Conservation (phyloP, 345 rosid genomes). For the Crucihimalaya himalaica region DNA sequence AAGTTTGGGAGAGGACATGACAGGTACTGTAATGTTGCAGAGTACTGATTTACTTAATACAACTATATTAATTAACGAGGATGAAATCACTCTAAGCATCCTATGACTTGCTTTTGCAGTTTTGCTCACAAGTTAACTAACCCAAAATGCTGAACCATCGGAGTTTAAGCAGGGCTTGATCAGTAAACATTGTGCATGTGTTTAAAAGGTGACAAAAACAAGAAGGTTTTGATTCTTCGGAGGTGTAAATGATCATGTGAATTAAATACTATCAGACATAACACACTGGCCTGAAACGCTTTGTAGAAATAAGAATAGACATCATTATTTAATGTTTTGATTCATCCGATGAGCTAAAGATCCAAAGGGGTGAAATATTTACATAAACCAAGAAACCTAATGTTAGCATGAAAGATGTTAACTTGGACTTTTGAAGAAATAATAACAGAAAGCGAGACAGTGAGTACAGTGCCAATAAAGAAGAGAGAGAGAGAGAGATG, state of each 20-base stretch:
- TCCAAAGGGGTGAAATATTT: slow-evolving; percentile 20
- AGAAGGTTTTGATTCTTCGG: slow-evolving; percentile 6
- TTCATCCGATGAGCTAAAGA: slow-evolving; percentile 29
- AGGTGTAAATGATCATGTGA: slow-evolving; percentile 22
- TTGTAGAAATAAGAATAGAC: slow-evolving; percentile 18
- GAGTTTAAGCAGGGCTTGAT: background rate
- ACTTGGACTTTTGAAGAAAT: slow-evolving; percentile 22
- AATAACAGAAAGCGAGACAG: slow-evolving; percentile 28
- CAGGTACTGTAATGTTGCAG: slow-evolving; percentile 2
- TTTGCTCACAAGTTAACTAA: slow-evolving; percentile 10
- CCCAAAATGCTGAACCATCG: background rate
- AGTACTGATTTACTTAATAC: background rate
- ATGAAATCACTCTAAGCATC: background rate
- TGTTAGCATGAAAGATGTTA: slow-evolving; percentile 8
- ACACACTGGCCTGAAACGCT: slow-evolving; percentile 20
- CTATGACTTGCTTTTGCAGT: slow-evolving; percentile 12
- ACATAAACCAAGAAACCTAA: slow-evolving; percentile 31
- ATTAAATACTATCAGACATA: slow-evolving; percentile 15
- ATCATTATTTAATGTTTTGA: slow-evolving; percentile 22
- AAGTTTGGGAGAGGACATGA: background rate
- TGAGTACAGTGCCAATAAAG: slow-evolving; percentile 30
- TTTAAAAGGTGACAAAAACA: background rate
- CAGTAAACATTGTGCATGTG: slow-evolving; percentile 3
- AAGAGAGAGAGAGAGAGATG: slow-evolving; percentile 20
- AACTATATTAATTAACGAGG: background rate